A percentile compares a stretch with the other conserved stretches of the same genome.
Conservation (phyloP, 2,329 filamentous ascomycete species). For the Bipolaris cookei region DNA sequence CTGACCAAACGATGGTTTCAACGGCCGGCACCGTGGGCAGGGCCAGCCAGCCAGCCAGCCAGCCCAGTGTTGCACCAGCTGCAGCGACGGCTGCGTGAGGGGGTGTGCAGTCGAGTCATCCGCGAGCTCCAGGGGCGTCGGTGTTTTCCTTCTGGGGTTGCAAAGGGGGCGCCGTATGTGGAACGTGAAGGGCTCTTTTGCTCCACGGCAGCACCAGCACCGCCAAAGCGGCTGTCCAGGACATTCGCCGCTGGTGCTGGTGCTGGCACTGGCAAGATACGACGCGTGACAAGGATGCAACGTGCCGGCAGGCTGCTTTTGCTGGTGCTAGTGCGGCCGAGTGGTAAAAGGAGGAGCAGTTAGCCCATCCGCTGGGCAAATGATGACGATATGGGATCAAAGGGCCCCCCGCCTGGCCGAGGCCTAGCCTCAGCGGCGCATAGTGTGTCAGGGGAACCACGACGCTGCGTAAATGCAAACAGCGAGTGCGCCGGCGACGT, state of each 20-base stretch:
- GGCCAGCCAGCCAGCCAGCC: slow-evolving; percentile 27
- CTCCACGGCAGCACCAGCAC: slow-evolving; percentile 1
- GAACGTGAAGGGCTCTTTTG: not conserved
- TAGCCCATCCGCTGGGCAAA: slow-evolving; percentile 12
- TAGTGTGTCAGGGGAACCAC: slow-evolving; percentile 24
- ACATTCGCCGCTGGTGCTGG: no score
- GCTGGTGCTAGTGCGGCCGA: slow-evolving; percentile 24
- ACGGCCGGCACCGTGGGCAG: slow-evolving; percentile 18
- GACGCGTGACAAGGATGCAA: slow-evolving; percentile 21
- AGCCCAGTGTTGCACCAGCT: slow-evolving; percentile 34
- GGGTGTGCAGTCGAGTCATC: slow-evolving; percentile 30
- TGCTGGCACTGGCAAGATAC: slow-evolving; percentile 1
- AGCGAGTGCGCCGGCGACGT: slow-evolving; percentile 32
- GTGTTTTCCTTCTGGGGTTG: slow-evolving; percentile 1
- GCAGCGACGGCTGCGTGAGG: slow-evolving; percentile 6
- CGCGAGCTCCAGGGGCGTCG: slow-evolving; percentile 31
- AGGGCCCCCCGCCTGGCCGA: slow-evolving; percentile 19
- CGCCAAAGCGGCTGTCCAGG: no score
- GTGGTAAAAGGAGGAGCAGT: slow-evolving; percentile 34
- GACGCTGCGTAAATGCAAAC: slow-evolving; percentile 19
- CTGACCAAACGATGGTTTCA: slow-evolving; percentile 25
- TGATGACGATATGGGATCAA: slow-evolving; percentile 40
- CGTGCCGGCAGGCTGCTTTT: slow-evolving; percentile 18
- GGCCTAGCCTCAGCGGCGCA: slow-evolving; percentile 13
- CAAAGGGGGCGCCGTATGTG: slow-evolving; percentile 2